phyloP scores from a whole-genome alignment of 176 grass and related monocot species.

The Lolium perenne region DNA sequence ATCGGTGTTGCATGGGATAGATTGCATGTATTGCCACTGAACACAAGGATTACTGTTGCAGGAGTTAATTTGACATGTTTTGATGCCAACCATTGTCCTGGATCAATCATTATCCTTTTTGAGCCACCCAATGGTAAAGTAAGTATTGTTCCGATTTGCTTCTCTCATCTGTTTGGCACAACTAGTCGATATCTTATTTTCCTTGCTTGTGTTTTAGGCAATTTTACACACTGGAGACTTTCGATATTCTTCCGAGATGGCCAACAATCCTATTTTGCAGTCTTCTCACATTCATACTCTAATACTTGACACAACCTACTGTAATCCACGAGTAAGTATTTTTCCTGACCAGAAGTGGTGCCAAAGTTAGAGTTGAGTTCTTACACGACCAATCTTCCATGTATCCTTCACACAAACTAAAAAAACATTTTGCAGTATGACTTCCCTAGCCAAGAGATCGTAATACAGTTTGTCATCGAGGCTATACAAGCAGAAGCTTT shows the following conservation, averaged over 20 bases:
- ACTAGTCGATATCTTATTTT: constrained; percentile 22
- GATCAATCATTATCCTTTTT: constrained; percentile 92
- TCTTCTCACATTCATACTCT: constrained; percentile 76
- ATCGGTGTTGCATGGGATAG: constrained; percentile 86
- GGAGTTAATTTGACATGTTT: constrained; percentile 86
- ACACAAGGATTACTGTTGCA: constrained; percentile 67
- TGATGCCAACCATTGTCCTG: constrained; percentile 97
- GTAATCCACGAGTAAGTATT: constrained; percentile 73
- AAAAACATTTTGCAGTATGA: constrained; percentile 73
- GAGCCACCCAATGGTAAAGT: constrained; percentile 92
- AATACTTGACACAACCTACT: constrained; percentile 95
- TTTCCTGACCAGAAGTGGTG: constrained; percentile 1
- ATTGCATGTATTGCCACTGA: constrained; percentile 82
- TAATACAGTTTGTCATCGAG: constrained; percentile 94
- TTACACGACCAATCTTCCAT: constrained; percentile 14
- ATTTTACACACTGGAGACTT: constrained; percentile 97
- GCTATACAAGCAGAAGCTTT: constrained; percentile 98
- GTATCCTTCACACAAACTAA: constrained; percentile 9
- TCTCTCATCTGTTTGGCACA: constrained; percentile 13
- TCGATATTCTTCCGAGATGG: constrained; percentile 81
- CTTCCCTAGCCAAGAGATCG: constrained; percentile 86
- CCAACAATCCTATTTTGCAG: constrained; percentile 64
- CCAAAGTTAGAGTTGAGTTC: constrained; percentile 24
- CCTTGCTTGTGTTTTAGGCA: constrained; percentile 61
- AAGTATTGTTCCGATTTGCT: constrained; percentile 41